A percentile compares a stretch with the other conserved stretches of the same genome.
Conservation (phyloP, 169 alveolate species). For the Eimeria sp. region DNA sequence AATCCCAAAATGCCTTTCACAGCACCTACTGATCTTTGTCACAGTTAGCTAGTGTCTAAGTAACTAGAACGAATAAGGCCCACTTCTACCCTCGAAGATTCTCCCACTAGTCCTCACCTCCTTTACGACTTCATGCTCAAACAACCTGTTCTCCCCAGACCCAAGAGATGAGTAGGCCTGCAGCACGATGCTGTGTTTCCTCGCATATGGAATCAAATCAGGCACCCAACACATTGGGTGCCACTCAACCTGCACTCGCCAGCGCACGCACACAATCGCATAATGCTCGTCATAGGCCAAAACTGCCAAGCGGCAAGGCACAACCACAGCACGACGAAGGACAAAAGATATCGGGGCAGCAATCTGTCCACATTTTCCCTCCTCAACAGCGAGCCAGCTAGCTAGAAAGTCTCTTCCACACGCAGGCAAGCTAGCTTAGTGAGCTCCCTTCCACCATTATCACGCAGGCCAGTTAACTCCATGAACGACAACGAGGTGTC, state of each 20-base stretch:
- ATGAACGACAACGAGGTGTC: background rate
- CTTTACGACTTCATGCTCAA: conserved; percentile 67
- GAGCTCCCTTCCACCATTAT: background rate
- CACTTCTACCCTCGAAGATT: background rate
- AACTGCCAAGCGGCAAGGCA: too few species aligned
- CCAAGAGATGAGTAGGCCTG: conserved; percentile 85
- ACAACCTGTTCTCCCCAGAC: conserved; percentile 60
- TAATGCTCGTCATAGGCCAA: too few species aligned
- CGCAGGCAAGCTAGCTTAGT: conserved; percentile 1
- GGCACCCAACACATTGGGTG: conserved; percentile 78
- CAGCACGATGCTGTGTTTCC: conserved; percentile 58
- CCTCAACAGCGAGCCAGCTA: background rate
- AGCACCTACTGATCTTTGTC: too few species aligned
- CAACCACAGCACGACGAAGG: background rate
- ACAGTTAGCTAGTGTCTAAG: too few species aligned
- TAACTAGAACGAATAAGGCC: too few species aligned
- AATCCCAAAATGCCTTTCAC: too few species aligned
- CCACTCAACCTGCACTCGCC: conserved; percentile 71
- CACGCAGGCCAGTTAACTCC: background rate
- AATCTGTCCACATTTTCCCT: too few species aligned
- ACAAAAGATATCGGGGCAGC: background rate
- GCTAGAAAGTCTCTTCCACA: background rate
- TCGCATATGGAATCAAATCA: conserved; percentile 18
- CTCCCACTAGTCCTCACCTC: conserved; percentile 1
- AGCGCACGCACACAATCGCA: background rate